Percentiles rank a stretch among this genome's conserved stretches.
These are phyloP conservation scores for Rhizopus microsporus DNA, from an alignment of 371 early-diverging fungal genomes.

Conservation along the genomic window DNA sequence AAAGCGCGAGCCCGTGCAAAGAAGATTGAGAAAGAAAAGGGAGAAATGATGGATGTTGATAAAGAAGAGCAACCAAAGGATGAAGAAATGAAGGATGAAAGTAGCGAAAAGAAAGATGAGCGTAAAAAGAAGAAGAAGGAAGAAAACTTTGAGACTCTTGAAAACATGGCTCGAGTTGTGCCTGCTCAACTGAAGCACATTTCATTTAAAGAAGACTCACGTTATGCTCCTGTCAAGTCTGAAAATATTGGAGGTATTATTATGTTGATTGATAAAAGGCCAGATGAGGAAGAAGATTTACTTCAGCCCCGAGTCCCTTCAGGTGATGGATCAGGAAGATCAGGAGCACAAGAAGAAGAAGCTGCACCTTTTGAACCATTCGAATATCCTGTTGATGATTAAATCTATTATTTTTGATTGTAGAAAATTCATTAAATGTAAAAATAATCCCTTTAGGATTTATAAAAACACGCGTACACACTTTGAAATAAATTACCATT, in stretches of 20 bases:
- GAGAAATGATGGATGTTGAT: slow-evolving; percentile 53
- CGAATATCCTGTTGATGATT: slow-evolving; percentile 78
- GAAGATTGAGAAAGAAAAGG: slow-evolving; percentile 77
- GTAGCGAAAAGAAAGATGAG: slow-evolving; percentile 35
- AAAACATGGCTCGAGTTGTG: slow-evolving; percentile 88
- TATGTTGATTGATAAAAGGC: slow-evolving; percentile 67
- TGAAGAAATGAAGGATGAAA: slow-evolving; percentile 47
- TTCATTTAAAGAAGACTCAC: slow-evolving; percentile 77
- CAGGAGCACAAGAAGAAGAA: slow-evolving; percentile 61
- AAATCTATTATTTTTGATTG: slow-evolving; percentile 13
- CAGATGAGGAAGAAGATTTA: slow-evolving; percentile 62
- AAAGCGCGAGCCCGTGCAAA: slow-evolving; percentile 90
- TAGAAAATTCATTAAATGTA: too few relatives aligned
- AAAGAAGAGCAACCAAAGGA: slow-evolving; percentile 53
- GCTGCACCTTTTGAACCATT: slow-evolving; percentile 86
- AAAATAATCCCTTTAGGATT: too few relatives aligned
- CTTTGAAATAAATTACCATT: too few relatives aligned
- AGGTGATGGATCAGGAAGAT: slow-evolving; percentile 38
- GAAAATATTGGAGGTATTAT: slow-evolving; percentile 77
- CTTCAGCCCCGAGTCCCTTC: slow-evolving; percentile 59
- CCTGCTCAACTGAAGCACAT: slow-evolving; percentile 87
- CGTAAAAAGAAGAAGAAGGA: slow-evolving; percentile 69
- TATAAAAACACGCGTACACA: too few relatives aligned
- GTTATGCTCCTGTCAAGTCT: slow-evolving; percentile 90
- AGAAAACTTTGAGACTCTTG: slow-evolving; percentile 69